These are phyloP conservation scores for Termitomyces sp. DNA, from an alignment of 768 basidiomycete species.

Conservation along the genomic window DNA sequence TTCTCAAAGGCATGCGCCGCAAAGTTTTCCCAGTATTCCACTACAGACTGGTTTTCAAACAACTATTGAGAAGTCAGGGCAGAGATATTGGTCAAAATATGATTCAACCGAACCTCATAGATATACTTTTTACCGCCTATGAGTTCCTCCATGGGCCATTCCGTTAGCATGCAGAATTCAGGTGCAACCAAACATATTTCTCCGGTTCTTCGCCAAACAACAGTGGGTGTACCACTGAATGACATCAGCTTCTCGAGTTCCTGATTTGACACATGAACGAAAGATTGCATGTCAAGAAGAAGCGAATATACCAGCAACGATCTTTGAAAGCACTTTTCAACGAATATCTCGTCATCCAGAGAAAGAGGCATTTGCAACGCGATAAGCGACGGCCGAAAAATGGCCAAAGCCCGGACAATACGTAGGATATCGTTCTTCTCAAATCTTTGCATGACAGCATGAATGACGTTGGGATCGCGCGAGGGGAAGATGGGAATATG, in stretches of 20 bases:
- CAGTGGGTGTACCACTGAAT: constrained; percentile 95
- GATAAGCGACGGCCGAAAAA: constrained; percentile 94
- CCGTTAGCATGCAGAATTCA: constrained; percentile 93
- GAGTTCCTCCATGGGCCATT: constrained; percentile 85
- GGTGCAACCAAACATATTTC: constrained; percentile 96
- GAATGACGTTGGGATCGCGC: constrained; percentile 8
- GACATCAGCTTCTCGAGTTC: constrained; percentile 97
- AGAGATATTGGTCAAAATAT: background rate
- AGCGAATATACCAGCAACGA: constrained; percentile 67
- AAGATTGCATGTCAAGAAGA: constrained; percentile 7
- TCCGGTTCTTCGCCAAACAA: constrained; percentile 96
- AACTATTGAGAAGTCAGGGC: constrained; percentile 44
- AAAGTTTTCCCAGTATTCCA: constrained; percentile 97
- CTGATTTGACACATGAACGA: constrained; percentile 31
- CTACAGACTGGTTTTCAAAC: constrained; percentile 92
- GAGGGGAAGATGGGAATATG: constrained; percentile 17
- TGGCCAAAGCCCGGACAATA: constrained; percentile 90
- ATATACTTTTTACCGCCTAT: constrained; percentile 54
- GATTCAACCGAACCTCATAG: constrained; percentile 44
- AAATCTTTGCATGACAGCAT: constrained; percentile 50
- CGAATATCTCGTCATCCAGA: constrained; percentile 93
- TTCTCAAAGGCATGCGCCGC: constrained; percentile 97
- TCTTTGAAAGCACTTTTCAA: constrained; percentile 93
- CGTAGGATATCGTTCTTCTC: constrained; percentile 95
- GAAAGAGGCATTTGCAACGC: constrained; percentile 97